Conservation (phyloP, 805 yeast genomes). For the Starmerella geochares region DNA sequence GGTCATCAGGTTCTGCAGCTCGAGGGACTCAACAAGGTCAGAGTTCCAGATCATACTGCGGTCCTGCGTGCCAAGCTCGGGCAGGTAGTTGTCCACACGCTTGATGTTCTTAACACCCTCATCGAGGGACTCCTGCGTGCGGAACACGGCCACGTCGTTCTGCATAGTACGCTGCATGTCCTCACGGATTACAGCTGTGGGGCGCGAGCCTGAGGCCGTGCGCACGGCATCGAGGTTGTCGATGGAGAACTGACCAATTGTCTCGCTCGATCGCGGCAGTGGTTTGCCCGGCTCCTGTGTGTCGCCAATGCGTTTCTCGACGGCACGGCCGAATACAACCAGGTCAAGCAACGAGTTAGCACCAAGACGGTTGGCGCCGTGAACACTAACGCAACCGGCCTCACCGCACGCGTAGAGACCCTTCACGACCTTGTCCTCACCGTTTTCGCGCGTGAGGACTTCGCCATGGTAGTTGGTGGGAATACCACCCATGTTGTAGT, state of each 20-base stretch:
- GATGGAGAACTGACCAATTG: conserved; percentile 79
- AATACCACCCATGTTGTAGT: conserved; percentile 99
- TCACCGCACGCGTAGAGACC: conserved; percentile 98
- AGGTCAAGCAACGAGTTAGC: conserved; percentile 94
- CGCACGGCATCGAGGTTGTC: conserved; percentile 83
- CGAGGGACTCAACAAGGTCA: conserved; percentile 90
- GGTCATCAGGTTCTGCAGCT: conserved; percentile 89
- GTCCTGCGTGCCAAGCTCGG: conserved; percentile 76
- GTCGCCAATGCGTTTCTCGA: conserved; percentile 81
- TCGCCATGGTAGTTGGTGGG: conserved; percentile 98
- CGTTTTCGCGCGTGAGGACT: conserved; percentile 73
- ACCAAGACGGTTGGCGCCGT: conserved; percentile 98
- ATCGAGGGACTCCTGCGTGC: conserved; percentile 84
- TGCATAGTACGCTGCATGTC: conserved; percentile 96
- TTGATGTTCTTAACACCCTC: conserved; percentile 76
- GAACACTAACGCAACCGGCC: conserved; percentile 98
- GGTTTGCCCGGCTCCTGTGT: conserved; percentile 81
- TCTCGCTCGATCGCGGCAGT: conserved; percentile 69
- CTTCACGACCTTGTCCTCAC: conserved; percentile 83
- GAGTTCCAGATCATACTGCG: conserved; percentile 99
- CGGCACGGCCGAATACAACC: conserved; percentile 98
- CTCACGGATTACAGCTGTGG: conserved; percentile 82
- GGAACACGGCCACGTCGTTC: conserved; percentile 91
- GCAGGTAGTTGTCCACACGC: conserved; percentile 62
- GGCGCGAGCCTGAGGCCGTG: conserved; percentile 67